phyloP scores from a whole-genome alignment of 805 yeast genomes.

The Myxozyma lipomycoides region DNA sequence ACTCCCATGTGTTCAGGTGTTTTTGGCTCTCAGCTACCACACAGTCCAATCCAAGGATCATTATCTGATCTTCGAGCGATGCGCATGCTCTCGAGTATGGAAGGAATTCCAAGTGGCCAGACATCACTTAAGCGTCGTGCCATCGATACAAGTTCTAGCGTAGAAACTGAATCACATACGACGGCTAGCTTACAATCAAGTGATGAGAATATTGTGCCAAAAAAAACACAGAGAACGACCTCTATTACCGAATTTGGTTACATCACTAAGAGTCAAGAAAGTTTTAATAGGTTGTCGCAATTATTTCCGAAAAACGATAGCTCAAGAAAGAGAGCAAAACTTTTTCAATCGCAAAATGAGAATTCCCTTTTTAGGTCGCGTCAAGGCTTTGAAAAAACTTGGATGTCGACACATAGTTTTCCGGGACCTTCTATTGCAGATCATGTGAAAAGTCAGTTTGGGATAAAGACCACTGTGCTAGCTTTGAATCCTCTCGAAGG shows the following conservation, averaged over 20 bases:
- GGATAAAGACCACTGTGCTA: neutral
- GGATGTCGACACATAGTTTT: neutral
- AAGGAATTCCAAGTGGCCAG: neutral
- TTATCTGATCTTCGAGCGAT: neutral
- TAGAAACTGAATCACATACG: neutral
- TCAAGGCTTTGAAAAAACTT: neutral
- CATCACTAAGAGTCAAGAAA: neutral
- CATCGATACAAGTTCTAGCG: neutral
- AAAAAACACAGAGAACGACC: neutral
- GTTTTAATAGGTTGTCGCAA: neutral
- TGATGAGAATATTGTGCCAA: neutral
- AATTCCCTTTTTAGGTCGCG: neutral
- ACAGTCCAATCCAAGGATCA: neutral
- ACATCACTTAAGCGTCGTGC: neutral
- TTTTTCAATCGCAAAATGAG: neutral
- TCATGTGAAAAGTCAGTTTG: neutral
- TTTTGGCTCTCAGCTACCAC: neutral
- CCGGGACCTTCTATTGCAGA: neutral
- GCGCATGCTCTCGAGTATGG: neutral
- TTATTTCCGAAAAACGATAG: neutral
- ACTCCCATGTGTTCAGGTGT: neutral
- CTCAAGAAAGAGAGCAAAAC: neutral
- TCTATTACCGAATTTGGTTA: constrained; percentile 4
- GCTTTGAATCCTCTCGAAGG: neutral
- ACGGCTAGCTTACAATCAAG: neutral